phyloP scores from a whole-genome alignment of 352 stramenopile genomes.

The Globisporangium camurandrum region DNA sequence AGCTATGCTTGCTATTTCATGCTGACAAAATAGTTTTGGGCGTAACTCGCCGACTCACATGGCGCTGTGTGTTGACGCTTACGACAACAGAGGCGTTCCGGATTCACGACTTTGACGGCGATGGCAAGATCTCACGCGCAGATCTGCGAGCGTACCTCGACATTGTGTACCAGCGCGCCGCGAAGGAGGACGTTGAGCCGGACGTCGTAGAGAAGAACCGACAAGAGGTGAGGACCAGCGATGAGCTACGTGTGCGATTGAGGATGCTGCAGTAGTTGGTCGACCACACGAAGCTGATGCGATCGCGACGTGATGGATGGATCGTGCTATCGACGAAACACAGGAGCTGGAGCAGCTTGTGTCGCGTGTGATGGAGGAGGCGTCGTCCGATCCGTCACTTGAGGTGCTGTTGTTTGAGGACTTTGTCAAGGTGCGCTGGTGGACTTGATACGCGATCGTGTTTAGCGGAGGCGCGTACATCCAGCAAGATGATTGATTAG shows the following conservation, averaged over 20 bases:
- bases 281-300: not conserved
- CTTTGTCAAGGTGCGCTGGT: constrained; percentile 46
- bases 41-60: not conserved
- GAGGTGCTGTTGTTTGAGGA: constrained; percentile 51
- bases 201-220: constrained; percentile 12
- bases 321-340: not conserved
- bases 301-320: not conserved
- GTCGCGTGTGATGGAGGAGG: constrained; percentile 40
- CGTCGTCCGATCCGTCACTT: constrained; percentile 31
- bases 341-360: constrained; percentile 37
- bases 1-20: not conserved
- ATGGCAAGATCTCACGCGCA: constrained; percentile 54
- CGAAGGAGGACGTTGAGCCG: constrained; percentile 19
- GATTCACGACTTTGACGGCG: constrained; percentile 65
- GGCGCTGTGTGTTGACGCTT: not conserved
- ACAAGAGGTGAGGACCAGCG: constrained; percentile 16
- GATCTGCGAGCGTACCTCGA: constrained; percentile 43
- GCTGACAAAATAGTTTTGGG: not conserved
- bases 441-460: not conserved
- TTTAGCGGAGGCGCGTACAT: not conserved
- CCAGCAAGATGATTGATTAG: not conserved
- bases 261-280: no score
- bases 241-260: constrained; percentile 10
- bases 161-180: constrained; percentile 25
- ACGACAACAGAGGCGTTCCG: constrained; percentile 38